These are phyloP conservation scores for Castanea sativa DNA, from an alignment of 306 rosid genomes.

Conservation along the genomic window DNA sequence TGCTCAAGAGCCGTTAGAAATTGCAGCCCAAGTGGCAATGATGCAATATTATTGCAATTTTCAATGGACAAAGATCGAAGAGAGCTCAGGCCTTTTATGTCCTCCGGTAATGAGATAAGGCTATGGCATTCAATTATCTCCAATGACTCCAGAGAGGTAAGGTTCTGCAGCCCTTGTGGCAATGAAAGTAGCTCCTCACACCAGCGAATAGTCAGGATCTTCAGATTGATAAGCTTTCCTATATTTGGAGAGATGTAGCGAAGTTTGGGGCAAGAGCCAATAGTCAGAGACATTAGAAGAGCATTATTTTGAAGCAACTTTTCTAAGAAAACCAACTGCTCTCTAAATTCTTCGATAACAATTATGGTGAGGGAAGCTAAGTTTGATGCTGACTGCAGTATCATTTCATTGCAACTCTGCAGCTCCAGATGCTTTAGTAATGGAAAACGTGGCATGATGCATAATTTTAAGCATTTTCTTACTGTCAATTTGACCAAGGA, in stretches of 20 bases:
- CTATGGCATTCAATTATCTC: conserved; percentile 25
- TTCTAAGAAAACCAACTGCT: not conserved
- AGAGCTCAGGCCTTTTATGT: conserved; percentile 7
- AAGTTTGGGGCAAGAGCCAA: conserved; percentile 25
- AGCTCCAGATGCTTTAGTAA: conserved; percentile 9
- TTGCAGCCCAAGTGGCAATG: conserved; percentile 16
- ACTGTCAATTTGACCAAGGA: conserved; percentile 6
- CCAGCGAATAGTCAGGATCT: conserved; percentile 16
- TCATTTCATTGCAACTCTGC: not conserved
- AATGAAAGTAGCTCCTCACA: conserved; percentile 3
- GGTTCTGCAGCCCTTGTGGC: conserved; percentile 23
- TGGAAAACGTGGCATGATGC: conserved; percentile 19
- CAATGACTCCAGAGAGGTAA: conserved; percentile 20
- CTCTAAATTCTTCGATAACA: conserved; percentile 17
- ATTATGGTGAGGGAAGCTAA: conserved; percentile 12
- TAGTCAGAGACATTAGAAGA: conserved; percentile 10
- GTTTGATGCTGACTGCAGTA: conserved; percentile 7
- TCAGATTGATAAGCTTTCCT: conserved; percentile 10
- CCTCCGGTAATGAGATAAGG: conserved; percentile 13
- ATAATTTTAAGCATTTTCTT: conserved; percentile 6
- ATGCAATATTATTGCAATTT: conserved; percentile 13
- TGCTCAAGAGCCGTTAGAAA: conserved; percentile 23
- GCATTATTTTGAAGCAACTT: conserved; percentile 13
- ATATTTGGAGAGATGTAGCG: not conserved
- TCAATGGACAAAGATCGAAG: conserved; percentile 27